Conservation (phyloP, 2,329 filamentous ascomycete species). For the Colletotrichum caudatum region DNA sequence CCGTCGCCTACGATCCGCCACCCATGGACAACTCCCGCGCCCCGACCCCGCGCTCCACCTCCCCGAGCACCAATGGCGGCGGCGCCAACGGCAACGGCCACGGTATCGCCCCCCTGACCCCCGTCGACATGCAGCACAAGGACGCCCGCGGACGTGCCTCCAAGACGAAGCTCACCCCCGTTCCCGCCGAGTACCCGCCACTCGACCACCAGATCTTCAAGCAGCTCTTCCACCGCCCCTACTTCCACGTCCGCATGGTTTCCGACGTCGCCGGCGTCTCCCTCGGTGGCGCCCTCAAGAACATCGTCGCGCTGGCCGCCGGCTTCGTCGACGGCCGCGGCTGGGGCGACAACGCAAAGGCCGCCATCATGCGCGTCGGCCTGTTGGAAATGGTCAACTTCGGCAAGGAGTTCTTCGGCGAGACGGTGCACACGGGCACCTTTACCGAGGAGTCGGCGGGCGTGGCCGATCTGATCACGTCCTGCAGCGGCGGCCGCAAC, state of each 20-base stretch:
- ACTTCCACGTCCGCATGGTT: slow-evolving; percentile 97
- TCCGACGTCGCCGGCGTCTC: slow-evolving; percentile 97
- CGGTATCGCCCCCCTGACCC: slow-evolving; percentile 51
- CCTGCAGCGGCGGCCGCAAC: slow-evolving; percentile 91
- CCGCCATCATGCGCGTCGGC: slow-evolving; percentile 97
- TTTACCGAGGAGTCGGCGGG: slow-evolving; percentile 98
- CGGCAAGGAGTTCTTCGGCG: slow-evolving; percentile 90
- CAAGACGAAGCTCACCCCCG: slow-evolving; percentile 76
- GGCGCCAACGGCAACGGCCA: slow-evolving; percentile 60
- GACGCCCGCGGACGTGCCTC: slow-evolving; percentile 76
- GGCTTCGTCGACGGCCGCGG: slow-evolving; percentile 95
- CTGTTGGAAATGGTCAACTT: slow-evolving; percentile 97
- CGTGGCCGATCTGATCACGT: slow-evolving; percentile 95
- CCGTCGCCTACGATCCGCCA: slow-evolving; percentile 94
- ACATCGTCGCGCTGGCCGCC: slow-evolving; percentile 93
- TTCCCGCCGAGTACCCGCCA: slow-evolving; percentile 86
- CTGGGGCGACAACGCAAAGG: slow-evolving; percentile 99
- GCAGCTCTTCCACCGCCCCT: slow-evolving; percentile 91
- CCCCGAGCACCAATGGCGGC: slow-evolving; percentile 57
- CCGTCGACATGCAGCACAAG: slow-evolving; percentile 71
- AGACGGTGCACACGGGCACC: slow-evolving; percentile 82
- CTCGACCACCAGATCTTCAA: slow-evolving; percentile 87
- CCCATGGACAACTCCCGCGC: slow-evolving; percentile 82
- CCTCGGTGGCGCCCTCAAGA: slow-evolving; percentile 94
- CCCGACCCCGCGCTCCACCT: slow-evolving; percentile 68